These are phyloP conservation scores for Metschnikowia gruessii DNA, from an alignment of 805 yeast species.

Conservation along the genomic window DNA sequence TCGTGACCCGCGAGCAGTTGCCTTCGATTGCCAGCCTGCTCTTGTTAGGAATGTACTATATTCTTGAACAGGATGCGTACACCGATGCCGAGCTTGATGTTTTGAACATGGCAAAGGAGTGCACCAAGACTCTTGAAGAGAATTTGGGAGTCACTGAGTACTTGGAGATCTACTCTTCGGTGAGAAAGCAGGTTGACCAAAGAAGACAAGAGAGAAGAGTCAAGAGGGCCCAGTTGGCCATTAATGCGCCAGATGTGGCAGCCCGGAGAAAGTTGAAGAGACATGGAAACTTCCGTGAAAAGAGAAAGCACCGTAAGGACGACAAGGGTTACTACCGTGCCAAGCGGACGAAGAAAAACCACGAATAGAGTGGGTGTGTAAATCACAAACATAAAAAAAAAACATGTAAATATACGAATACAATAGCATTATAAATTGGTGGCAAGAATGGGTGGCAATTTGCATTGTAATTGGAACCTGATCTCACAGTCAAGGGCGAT, in stretches of 20 bases:
- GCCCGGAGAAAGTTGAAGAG: conserved; percentile 75
- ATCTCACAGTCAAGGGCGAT: no score
- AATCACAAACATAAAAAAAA: no score
- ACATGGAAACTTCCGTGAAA: conserved; percentile 72
- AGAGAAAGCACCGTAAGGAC: conserved; percentile 71
- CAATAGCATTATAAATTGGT: no score
- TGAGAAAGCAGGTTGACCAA: conserved; percentile 54
- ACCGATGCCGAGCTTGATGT: conserved; percentile 53
- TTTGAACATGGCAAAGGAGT: conserved; percentile 54
- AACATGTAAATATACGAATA: not conserved
- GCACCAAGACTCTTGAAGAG: conserved; percentile 61
- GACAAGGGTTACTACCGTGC: conserved; percentile 72
- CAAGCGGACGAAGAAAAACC: conserved; percentile 44
- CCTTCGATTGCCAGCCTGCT: conserved; percentile 45
- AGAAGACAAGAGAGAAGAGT: conserved; percentile 76
- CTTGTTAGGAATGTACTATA: conserved; percentile 51
- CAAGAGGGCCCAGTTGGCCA: conserved; percentile 69
- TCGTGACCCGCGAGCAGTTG: conserved; percentile 44
- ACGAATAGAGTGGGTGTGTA: conserved; percentile 11
- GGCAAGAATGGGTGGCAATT: no score
- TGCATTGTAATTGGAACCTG: no score
- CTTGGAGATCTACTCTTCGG: conserved; percentile 56
- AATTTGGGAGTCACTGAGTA: conserved; percentile 73
- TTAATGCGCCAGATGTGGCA: conserved; percentile 77
- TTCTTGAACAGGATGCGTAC: conserved; percentile 45